These are phyloP conservation scores for Lentinus tigrinus DNA, from an alignment of 768 basidiomycete species.

Conservation along the genomic window DNA sequence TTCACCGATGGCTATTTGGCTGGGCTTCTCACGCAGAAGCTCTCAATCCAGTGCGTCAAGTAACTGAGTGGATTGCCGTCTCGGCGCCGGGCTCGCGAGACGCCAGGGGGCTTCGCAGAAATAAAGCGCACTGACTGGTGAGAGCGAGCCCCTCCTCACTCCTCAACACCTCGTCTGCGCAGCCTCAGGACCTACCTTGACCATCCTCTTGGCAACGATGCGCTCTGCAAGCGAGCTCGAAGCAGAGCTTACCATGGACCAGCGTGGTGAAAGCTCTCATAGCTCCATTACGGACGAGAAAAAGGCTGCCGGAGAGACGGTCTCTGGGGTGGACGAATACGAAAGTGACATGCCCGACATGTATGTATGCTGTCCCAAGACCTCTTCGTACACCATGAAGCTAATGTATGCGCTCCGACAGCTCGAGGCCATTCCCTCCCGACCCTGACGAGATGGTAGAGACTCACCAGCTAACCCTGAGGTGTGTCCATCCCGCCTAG, in stretches of 20 bases:
- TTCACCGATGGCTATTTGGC: neutral
- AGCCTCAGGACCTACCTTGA: neutral
- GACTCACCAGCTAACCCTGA: slow-evolving; percentile 51
- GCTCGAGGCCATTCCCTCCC: slow-evolving; percentile 49
- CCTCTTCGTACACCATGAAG: neutral
- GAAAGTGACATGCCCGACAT: neutral
- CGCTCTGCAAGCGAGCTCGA: neutral
- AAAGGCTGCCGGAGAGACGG: neutral
- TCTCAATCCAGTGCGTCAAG: no score
- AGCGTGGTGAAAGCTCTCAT: neutral
- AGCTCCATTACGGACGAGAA: neutral
- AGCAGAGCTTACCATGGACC: neutral
- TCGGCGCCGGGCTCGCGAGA: neutral
- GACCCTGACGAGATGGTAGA: slow-evolving; percentile 47
- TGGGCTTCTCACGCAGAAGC: no score
- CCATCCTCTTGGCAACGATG: neutral
- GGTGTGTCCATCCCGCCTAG: slow-evolving; percentile 25
- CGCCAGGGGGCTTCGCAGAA: neutral
- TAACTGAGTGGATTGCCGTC: neutral
- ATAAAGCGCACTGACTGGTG: no score
- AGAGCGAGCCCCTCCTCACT: neutral
- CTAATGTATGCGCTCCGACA: neutral
- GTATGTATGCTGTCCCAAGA: neutral
- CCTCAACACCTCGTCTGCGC: neutral
- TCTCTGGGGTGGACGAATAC: neutral